Evolutionary conservation across 2,329 filamentous ascomycete genomes (phyloP).

Genomic region (Monilinia vaccinii-corymbosi): DNA sequence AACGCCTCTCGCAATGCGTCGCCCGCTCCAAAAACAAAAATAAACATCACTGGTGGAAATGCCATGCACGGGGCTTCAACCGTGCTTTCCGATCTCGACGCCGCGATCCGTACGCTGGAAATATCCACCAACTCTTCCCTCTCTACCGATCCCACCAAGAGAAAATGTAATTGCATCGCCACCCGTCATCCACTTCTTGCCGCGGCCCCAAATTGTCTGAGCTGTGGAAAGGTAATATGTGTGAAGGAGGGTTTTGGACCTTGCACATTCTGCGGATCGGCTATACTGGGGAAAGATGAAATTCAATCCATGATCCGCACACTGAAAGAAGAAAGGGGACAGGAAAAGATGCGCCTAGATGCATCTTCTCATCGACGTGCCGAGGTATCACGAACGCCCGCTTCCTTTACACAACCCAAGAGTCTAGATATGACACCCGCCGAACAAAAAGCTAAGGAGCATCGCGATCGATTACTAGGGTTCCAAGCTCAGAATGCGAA

Average conservation of each 20-base stretch:
- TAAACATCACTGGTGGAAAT: conserved; percentile 65
- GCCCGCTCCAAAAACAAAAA: conserved; percentile 45
- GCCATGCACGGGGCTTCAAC: conserved; percentile 77
- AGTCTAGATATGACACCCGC: conserved; percentile 20
- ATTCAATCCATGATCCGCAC: conserved; percentile 79
- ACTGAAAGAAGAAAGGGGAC: conserved; percentile 72
- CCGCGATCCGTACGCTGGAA: conserved; percentile 82
- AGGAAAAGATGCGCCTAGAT: conserved; percentile 58
- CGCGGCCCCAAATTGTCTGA: conserved; percentile 88
- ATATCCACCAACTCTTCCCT: conserved; percentile 81
- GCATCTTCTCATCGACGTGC: conserved; percentile 71
- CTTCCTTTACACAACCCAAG: conserved; percentile 47
- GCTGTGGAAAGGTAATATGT: conserved; percentile 91
- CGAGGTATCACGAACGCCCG: conserved; percentile 52
- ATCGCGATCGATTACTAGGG: conserved; percentile 55
- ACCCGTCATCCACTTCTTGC: conserved; percentile 77
- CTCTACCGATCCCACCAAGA: conserved; percentile 40
- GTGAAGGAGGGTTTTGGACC: conserved; percentile 89
- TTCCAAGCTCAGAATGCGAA: conserved; percentile 64
- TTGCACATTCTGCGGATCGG: conserved; percentile 78
- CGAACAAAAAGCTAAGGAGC: conserved; percentile 47
- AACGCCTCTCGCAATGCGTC: conserved; percentile 35
- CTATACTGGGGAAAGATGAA: conserved; percentile 63
- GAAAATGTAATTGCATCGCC: conserved; percentile 81
- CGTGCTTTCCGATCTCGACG: conserved; percentile 60